Evolutionary conservation across 768 basidiomycete species (phyloP), one percentile per base, ranked within the genome.

Genomic region (Boletus subcaerulescens): DNA sequence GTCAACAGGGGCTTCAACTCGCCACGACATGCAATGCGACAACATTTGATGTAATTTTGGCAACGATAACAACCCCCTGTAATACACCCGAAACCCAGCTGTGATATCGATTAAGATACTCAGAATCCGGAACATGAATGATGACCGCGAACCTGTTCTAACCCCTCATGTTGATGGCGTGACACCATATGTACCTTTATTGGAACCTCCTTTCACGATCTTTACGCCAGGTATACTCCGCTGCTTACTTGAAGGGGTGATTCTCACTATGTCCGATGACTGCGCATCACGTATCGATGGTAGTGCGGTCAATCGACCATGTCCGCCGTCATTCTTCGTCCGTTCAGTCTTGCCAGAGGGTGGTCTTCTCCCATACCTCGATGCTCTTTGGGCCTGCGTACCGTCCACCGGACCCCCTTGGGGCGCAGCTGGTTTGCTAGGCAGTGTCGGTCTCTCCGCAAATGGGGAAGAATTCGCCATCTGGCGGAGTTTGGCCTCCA

Each of bases 401-500:
- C 47, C 43, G 22, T 35, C 44, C 14, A 17, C 3, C 10, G n/a
- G 6, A 33, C 48, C 33, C n/a, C 38, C 26, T 18, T 39, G 45
- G 13, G 35, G 17, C 33, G 50, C 52, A 4, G 17, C 24, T 1
- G 71, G 69, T 46, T 58, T 71, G 15, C 18, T 50, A 11, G 69
- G 69, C 9, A 70, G 42, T 14, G 46, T 55, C 15, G 67, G 59
- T 50, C 55, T 56, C 29, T 69, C 66, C 0, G 46, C 38, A 26
- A 64, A 65, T 2, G 58, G 24, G 1, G 61, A 62, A 14, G 63
- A 67, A 52, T 55, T 67, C 62, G 85, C 83, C 81, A 97, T 84
- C 58, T 91, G 83, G 17, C 85, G 81, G 22, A 99, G 77, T 71
- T 99, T 99, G 3, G 96, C 96, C 72, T 99, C 97, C 80, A 98